Percentiles rank a stretch among this genome's conserved stretches.
Conservation (phyloP, 1,139 yeast genomes). For the Suhomyces yuchorum region DNA sequence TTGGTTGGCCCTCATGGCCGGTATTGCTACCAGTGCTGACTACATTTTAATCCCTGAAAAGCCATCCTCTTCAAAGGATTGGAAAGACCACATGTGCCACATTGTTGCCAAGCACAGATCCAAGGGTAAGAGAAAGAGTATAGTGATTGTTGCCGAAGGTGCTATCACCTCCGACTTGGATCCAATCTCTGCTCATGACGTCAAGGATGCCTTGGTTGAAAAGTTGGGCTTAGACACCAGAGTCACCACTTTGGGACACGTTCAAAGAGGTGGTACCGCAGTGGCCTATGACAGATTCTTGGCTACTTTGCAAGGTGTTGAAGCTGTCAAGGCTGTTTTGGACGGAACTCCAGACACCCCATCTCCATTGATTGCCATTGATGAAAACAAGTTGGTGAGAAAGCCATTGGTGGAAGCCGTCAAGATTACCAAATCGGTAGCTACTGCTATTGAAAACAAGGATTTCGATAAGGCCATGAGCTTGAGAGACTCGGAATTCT, state of each 20-base stretch:
- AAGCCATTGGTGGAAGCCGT: constrained; percentile 89
- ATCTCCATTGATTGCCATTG: constrained; percentile 90
- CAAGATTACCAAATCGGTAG: constrained; percentile 78
- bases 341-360: constrained; percentile 89
- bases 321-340: constrained; percentile 91
- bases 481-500: constrained; percentile 83
- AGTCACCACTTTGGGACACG: constrained; percentile 94
- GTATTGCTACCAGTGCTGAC: constrained; percentile 94
- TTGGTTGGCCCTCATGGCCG: constrained; percentile 97
- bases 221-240: constrained; percentile 85
- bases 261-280: constrained; percentile 98
- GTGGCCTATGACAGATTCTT: constrained; percentile 89
- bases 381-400: constrained; percentile 83
- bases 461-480: constrained; percentile 86
- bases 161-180: constrained; percentile 83
- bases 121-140: constrained; percentile 90
- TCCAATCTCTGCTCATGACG: constrained; percentile 79
- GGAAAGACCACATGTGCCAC: constrained; percentile 78
- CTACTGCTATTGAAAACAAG: constrained; percentile 75
- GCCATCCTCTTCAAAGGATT: constrained; percentile 58
- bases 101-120: constrained; percentile 74
- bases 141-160: constrained; percentile 96
- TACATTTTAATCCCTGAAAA: constrained; percentile 90
- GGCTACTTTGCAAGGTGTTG: constrained; percentile 96
- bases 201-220: constrained; percentile 75